Evolutionary conservation across 805 yeast genomes (phyloP).

Genomic region (Pichia cephalocereana): DNA sequence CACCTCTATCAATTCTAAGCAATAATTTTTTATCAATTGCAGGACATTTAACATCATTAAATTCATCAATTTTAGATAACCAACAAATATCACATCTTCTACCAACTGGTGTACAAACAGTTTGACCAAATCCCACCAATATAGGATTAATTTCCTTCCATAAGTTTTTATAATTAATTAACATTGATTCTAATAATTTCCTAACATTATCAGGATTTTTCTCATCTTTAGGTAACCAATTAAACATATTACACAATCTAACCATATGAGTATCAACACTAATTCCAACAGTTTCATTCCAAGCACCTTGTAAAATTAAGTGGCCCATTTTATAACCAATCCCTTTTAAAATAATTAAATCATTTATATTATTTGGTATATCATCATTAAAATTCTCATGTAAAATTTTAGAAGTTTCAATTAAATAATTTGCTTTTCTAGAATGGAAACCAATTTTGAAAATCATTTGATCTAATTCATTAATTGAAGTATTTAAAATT

Average conservation of each 20-base stretch:
- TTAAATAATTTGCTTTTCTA: conserved; percentile 66
- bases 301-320: conserved; percentile 69
- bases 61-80: conserved; percentile 19
- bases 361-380: conserved; percentile 62
- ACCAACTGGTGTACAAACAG: conserved; percentile 66
- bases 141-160: conserved; percentile 86
- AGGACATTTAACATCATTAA: conserved; percentile 39
- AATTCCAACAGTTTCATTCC: conserved; percentile 72
- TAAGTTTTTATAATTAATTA: conserved; percentile 44
- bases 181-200: conserved; percentile 57
- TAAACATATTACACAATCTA: conserved; percentile 69
- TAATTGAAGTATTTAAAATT: conserved; percentile 39
- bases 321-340: conserved; percentile 96
- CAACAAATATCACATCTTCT: conserved; percentile 65
- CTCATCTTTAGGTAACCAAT: conserved; percentile 48
- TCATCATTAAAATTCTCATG: conserved; percentile 47
- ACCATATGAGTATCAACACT: conserved; percentile 93
- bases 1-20: conserved; percentile 21
- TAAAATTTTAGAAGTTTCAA: conserved; percentile 48
- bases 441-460: conserved; percentile 80
- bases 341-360: conserved; percentile 68
- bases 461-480: conserved; percentile 56
- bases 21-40: conserved; percentile 42
- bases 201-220: conserved; percentile 74
- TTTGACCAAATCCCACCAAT: conserved; percentile 91